Evolutionary conservation across 805 yeast species (phyloP), one percentile per base, ranked within the genome.

Genomic region (Cyberlindnera xishuangbannaensis): DNA sequence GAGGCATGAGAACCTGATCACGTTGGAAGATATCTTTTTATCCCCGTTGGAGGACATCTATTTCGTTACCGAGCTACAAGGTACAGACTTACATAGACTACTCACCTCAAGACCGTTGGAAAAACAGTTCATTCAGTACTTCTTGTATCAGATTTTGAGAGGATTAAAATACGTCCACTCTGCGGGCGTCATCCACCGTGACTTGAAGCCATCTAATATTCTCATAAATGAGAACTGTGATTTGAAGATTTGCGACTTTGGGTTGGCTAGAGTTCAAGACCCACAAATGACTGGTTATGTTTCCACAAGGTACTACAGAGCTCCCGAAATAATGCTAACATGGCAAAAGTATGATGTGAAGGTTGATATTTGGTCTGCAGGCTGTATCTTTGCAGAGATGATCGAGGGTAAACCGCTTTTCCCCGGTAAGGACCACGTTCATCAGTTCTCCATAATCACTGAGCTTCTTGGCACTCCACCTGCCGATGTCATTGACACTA

Each of bases 281-380:
- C 96, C 97, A 11, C 97, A 90, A 59, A 90, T 90, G 98, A 90
- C 97, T 1, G 98, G 97, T 8, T 90, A 90, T 58, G 98, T 90
- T 13, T 82, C 95, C 5, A 90, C 98, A 4, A 64, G 98, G 53
- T 90, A 87, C 65, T 90, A 90, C 62, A 74, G 98, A 43, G 98
- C 97, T 0, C 98, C 98, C 2, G 98, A 90, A 58, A 90, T 90
- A 60, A 90, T 90, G 98, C 72, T 90, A 44, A 87, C 97, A 18
- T 90, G 97, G 97, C 98, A 90, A 59, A 86, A 90, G 56, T 90
- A 90, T 62, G 96, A 88, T 53, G 80, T 85, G 7, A 97, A 88
- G 61, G 97, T 90, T 24, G 98, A 90, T 60, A 84, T 90, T 50
- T 90, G 98, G 98, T 82, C 95, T 15, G 95, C 94, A 9, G 98